Evolutionary conservation across 1,284 basidiomycete species (phyloP).

Genomic region (Singerocomus rubriflavus): DNA sequence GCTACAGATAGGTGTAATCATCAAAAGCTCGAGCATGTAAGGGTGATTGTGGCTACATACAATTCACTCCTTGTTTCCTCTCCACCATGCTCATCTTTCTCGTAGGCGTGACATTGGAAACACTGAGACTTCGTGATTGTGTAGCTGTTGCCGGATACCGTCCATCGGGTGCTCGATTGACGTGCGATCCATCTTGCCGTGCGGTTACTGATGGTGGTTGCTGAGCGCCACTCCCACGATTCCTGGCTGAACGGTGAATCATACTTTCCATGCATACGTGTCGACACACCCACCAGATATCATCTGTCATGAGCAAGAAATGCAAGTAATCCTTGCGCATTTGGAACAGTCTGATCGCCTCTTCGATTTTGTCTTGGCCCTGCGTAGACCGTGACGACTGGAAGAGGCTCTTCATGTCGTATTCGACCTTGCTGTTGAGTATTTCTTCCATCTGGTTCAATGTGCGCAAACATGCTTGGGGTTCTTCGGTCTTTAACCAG

Average conservation of each 20-base stretch:
- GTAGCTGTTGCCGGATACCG: too few species aligned
- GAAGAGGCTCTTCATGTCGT: not conserved
- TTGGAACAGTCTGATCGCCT: not conserved
- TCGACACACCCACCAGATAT: constrained; percentile 3
- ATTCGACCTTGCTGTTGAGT: not conserved
- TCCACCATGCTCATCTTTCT: too few species aligned
- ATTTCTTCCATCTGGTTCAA: constrained; percentile 4
- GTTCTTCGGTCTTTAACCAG: constrained; percentile 6
- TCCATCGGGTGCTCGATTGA: too few species aligned
- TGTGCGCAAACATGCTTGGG: not conserved
- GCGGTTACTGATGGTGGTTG: not conserved
- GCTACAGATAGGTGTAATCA: too few species aligned
- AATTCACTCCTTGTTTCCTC: too few species aligned
- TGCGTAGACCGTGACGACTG: not conserved
- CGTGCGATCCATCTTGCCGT: too few species aligned
- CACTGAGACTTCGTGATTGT: too few species aligned
- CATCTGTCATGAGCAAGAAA: constrained; percentile 5
- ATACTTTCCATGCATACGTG: not conserved
- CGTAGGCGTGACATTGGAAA: too few species aligned
- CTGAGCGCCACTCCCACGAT: not conserved
- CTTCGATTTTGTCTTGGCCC: not conserved
- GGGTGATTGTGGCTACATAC: too few species aligned
- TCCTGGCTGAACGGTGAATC: not conserved
- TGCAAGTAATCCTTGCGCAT: constrained; percentile 1
- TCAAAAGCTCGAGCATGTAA: too few species aligned